These are phyloP conservation scores for Sclerotinia nivalis DNA, from an alignment of 2,329 filamentous ascomycete species.

Conservation along the genomic window DNA sequence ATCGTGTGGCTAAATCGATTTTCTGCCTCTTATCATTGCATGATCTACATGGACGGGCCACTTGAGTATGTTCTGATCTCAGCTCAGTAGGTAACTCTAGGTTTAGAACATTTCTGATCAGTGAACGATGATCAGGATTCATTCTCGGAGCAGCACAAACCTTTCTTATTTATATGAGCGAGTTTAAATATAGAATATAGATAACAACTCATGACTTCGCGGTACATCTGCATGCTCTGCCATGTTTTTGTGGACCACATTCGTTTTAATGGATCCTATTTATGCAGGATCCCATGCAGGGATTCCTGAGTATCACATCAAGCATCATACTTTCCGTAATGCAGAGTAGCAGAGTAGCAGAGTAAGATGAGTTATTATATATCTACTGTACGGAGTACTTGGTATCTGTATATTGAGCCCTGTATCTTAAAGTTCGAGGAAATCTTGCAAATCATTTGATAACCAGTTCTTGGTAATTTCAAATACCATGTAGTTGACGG, in stretches of 20 bases:
- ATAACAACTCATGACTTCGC: neutral
- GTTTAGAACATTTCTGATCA: neutral
- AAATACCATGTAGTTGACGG: neutral
- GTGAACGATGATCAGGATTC: neutral
- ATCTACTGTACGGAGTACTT: neutral
- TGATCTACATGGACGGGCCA: neutral
- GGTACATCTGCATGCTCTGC: constrained; percentile 6
- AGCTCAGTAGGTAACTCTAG: neutral
- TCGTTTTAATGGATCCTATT: neutral
- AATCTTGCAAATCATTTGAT: neutral
- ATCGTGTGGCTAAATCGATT: neutral
- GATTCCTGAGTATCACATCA: constrained; percentile 4
- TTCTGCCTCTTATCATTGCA: neutral
- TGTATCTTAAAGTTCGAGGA: neutral
- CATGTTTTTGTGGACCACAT: constrained; percentile 17
- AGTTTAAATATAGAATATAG: neutral
- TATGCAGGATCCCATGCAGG: constrained; percentile 19
- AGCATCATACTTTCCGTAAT: constrained; percentile 5
- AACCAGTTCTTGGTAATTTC: neutral
- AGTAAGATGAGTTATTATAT: neutral
- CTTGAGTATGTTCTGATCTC: neutral
- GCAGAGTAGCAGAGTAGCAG: neutral
- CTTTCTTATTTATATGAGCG: neutral
- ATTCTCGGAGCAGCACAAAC: neutral
- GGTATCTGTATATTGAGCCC: neutral